These are phyloP conservation scores for Podospora pseudocomata DNA, from an alignment of 495 filamentous ascomycete species.

Conservation along the genomic window DNA sequence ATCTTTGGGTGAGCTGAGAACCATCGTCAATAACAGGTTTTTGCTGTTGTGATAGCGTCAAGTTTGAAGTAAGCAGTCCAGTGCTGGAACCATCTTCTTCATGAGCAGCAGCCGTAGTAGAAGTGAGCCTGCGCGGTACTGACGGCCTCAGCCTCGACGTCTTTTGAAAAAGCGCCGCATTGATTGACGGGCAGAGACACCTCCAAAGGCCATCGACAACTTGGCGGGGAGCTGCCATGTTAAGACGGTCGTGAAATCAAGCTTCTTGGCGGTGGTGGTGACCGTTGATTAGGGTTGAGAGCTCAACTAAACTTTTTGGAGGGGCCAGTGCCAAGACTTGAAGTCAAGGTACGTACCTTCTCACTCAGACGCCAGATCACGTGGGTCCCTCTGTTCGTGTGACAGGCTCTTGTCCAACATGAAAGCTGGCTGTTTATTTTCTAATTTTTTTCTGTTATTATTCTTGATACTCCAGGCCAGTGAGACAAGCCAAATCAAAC, in stretches of 20 bases:
- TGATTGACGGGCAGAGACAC: slow-evolving; percentile 61
- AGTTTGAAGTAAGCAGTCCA: not conserved
- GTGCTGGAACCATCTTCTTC: not conserved
- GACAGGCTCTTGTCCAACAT: not conserved
- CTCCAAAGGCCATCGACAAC: slow-evolving; percentile 63
- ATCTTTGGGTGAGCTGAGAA: not conserved
- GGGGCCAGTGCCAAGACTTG: not conserved
- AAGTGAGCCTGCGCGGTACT: not conserved
- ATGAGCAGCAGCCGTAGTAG: not conserved
- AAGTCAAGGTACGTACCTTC: not conserved
- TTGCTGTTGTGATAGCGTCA: not conserved
- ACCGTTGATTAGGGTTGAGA: not conserved
- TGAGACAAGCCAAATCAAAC: not conserved
- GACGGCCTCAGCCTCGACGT: slow-evolving; percentile 11
- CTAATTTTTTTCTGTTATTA: not conserved
- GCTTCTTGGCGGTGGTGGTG: not conserved
- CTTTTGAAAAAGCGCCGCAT: slow-evolving; percentile 30
- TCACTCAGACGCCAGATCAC: not conserved
- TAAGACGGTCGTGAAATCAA: not conserved
- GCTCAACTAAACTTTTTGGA: not conserved
- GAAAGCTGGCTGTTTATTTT: not conserved
- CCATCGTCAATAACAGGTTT: not conserved
- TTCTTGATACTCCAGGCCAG: not conserved
- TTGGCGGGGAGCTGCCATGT: slow-evolving; percentile 40
- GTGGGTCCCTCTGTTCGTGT: not conserved